A percentile compares a stretch with the other conserved stretches of the same genome.
phyloP scores from a whole-genome alignment of 495 filamentous ascomycete genomes.

The Hyaloscypha bicolor region DNA sequence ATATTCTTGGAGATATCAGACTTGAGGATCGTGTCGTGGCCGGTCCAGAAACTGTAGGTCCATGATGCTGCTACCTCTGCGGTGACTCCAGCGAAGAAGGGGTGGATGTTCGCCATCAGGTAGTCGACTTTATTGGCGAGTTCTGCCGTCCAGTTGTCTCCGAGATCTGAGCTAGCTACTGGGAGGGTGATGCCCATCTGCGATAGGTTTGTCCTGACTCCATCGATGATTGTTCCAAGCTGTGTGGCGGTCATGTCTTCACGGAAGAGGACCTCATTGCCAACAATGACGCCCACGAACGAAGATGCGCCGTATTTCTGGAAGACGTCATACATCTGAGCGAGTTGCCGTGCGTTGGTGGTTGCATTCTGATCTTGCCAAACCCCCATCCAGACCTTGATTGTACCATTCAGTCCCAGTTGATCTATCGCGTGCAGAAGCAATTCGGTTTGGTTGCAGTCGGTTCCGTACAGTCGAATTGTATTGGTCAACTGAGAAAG shows the following conservation, averaged over 20 bases:
- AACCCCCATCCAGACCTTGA: constrained; percentile 95
- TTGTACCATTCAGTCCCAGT: constrained; percentile 66
- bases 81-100: constrained; percentile 87
- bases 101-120: constrained; percentile 97
- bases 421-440: constrained; percentile 79
- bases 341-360: constrained; percentile 79
- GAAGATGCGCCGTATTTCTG: constrained; percentile 63
- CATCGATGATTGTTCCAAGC: constrained; percentile 65
- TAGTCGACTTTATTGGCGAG: constrained; percentile 74
- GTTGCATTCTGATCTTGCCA: constrained; percentile 87
- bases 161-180: constrained; percentile 88
- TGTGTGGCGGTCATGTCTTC: constrained; percentile 65
- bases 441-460: constrained; percentile 98
- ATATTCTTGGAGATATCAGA: constrained; percentile 64
- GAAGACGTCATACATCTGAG: constrained; percentile 79
- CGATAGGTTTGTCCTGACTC: constrained; percentile 73
- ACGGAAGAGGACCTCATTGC: constrained; percentile 92
- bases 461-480: constrained; percentile 90
- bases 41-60: constrained; percentile 82
- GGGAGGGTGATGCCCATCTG: constrained; percentile 65
- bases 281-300: constrained; percentile 87
- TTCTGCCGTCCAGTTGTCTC: constrained; percentile 77
- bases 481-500: constrained; percentile 89
- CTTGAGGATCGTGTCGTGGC: constrained; percentile 62
- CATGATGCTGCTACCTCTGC: constrained; percentile 71